These are phyloP conservation scores for Aspergillus indologenus DNA, from an alignment of 495 filamentous ascomycete species.

Conservation along the genomic window DNA sequence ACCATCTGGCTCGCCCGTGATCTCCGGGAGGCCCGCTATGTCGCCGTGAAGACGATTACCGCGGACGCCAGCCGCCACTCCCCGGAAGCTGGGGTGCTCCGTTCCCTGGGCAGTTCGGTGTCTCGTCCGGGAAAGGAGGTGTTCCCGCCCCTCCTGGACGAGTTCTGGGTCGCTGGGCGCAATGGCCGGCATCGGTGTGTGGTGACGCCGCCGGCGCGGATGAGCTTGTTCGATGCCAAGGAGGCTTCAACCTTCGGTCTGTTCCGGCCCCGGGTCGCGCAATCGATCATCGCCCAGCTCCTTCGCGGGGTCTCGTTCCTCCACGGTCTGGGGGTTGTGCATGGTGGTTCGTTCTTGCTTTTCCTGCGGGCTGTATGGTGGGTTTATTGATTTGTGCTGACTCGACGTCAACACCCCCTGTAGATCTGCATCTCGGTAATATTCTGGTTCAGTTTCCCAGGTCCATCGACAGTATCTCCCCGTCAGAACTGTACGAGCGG, in stretches of 20 bases:
- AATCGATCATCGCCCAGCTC: slow-evolving; percentile 29
- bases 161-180: slow-evolving; percentile 32
- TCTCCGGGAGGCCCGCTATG: slow-evolving; percentile 14
- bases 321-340: slow-evolving; percentile 29
- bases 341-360: slow-evolving; percentile 36
- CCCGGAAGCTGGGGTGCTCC: slow-evolving; percentile 13
- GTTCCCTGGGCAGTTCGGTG: slow-evolving; percentile 11
- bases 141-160: slow-evolving; percentile 33
- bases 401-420: slow-evolving; percentile 9
- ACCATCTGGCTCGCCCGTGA: slow-evolving; percentile 46
- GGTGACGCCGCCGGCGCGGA: slow-evolving; percentile 30
- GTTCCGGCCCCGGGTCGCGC: slow-evolving; percentile 23
- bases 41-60: slow-evolving; percentile 21
- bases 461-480: slow-evolving; percentile 13
- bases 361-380: no score
- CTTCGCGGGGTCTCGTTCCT: slow-evolving; percentile 27
- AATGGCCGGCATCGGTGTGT: slow-evolving; percentile 45
- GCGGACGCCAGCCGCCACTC: slow-evolving; percentile 20
- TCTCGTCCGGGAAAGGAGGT: slow-evolving; percentile 15
- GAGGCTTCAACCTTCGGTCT: slow-evolving; percentile 23
- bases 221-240: slow-evolving; percentile 26
- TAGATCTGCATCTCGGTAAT: slow-evolving; percentile 28
- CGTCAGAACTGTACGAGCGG: slow-evolving; percentile 20
- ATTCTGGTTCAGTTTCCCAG: slow-evolving; percentile 22
- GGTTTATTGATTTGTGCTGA: slow-evolving; percentile 6